Conservation (phyloP, 345 rosid species). For the Eucalyptus tenuipes region DNA sequence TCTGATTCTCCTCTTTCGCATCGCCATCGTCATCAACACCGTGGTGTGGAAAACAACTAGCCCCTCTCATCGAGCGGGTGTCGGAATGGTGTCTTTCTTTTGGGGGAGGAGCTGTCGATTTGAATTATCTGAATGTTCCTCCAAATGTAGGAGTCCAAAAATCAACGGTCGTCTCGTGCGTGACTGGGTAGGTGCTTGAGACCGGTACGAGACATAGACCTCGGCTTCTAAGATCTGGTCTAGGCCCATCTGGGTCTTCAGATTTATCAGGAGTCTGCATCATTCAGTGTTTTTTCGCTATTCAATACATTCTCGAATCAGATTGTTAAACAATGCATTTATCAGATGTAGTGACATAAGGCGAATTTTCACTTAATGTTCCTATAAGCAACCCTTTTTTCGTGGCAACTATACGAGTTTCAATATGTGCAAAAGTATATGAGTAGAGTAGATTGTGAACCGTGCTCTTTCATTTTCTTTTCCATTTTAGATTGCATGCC, state of each 20-base stretch:
- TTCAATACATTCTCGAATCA: not conserved
- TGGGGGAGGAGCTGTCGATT: not conserved
- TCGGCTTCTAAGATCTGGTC: constrained; percentile 81
- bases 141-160: constrained; percentile 98
- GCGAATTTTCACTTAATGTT: not conserved
- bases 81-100: not conserved
- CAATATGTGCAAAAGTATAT: not conserved
- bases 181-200: constrained; percentile 80
- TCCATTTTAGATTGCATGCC: not conserved
- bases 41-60: not conserved
- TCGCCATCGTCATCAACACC: not conserved
- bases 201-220: constrained; percentile 90
- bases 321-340: not conserved
- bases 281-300: not conserved
- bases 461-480: not conserved
- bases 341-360: not conserved
- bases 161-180: constrained; percentile 72
- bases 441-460: not conserved
- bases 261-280: constrained; percentile 43
- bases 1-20: not conserved
- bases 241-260: constrained; percentile 50
- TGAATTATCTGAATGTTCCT: constrained; percentile 68
- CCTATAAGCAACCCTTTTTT: not conserved
- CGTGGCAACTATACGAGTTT: not conserved
- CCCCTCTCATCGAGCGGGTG: not conserved